Conservation (phyloP, 1,284 basidiomycete genomes). For the Volvariella surrecta region DNA sequence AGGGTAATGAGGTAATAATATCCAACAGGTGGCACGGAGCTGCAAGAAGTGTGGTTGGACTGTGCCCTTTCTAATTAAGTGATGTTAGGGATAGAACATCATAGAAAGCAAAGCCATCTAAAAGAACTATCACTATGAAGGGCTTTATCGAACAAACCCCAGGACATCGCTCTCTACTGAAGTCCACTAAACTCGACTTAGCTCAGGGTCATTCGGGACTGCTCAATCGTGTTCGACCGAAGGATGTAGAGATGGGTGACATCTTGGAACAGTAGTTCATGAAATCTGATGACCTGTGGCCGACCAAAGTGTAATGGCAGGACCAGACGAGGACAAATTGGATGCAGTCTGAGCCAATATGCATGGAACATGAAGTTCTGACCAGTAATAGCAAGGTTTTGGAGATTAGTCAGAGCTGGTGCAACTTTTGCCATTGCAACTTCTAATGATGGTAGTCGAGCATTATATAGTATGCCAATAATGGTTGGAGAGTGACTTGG, state of each 20-base stretch:
- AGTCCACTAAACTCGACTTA: no score
- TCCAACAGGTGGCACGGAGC: no score
- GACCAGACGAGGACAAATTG: slow-evolving; percentile 19
- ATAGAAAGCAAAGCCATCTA: no score
- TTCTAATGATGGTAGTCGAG: slow-evolving; percentile 22
- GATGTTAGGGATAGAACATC: no score
- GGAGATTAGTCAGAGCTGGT: slow-evolving; percentile 19
- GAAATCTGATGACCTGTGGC: slow-evolving; percentile 22
- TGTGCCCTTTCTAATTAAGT: no score
- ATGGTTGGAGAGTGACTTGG: neutral
- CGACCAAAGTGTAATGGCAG: slow-evolving; percentile 24
- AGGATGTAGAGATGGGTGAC: slow-evolving; percentile 26
- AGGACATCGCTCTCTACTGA: no score
- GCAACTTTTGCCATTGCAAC: slow-evolving; percentile 21
- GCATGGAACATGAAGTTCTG: slow-evolving; percentile 23
- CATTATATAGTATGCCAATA: slow-evolving; percentile 8
- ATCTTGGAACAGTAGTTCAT: slow-evolving; percentile 20
- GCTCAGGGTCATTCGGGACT: no score
- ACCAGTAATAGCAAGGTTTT: slow-evolving; percentile 22
- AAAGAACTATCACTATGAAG: no score
- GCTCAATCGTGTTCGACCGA: no score
- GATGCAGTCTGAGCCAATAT: slow-evolving; percentile 22
- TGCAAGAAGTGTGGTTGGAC: no score
- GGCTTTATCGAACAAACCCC: no score
- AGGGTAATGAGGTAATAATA: no score